These are phyloP conservation scores for Kwoniella mangroviensis DNA, from an alignment of 768 basidiomycete species.

Conservation along the genomic window DNA sequence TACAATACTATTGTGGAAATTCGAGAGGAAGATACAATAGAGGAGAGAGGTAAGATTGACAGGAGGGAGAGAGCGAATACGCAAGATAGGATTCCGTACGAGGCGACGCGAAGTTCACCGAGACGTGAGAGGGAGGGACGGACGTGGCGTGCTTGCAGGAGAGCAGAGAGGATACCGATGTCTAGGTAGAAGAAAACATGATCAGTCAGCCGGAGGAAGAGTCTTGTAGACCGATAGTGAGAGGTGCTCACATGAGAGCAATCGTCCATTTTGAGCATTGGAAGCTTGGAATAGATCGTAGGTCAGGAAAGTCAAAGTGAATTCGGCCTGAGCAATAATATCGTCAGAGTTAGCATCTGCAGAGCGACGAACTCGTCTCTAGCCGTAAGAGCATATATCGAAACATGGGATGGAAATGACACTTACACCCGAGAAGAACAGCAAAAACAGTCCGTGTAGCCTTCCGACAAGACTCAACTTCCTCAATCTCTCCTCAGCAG, in stretches of 20 bases:
- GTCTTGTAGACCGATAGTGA: neutral
- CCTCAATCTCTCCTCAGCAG: constrained; percentile 60
- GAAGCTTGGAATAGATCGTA: constrained; percentile 55
- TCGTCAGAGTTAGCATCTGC: neutral
- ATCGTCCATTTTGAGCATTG: constrained; percentile 55
- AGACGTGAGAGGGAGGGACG: constrained; percentile 74
- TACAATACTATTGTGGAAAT: constrained; percentile 56
- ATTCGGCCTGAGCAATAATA: constrained; percentile 71
- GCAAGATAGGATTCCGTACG: constrained; percentile 76
- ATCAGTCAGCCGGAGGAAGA: neutral
- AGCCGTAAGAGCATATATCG: neutral
- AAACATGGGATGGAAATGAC: neutral
- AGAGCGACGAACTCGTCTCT: neutral
- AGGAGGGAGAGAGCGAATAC: constrained; percentile 72
- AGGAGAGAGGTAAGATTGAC: constrained; percentile 69
- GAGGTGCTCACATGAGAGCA: constrained; percentile 51
- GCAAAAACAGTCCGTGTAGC: constrained; percentile 83
- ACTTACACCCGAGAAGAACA: constrained; percentile 73
- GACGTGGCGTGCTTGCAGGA: constrained; percentile 93
- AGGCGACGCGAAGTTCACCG: constrained; percentile 82
- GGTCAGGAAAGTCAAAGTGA: constrained; percentile 90
- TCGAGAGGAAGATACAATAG: constrained; percentile 61
- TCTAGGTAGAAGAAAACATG: constrained; percentile 57
- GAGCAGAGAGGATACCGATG: constrained; percentile 86
- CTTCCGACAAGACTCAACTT: constrained; percentile 67